Evolutionary conservation across 2,329 filamentous ascomycete species (phyloP).

Genomic region (Fusarium humuli): DNA sequence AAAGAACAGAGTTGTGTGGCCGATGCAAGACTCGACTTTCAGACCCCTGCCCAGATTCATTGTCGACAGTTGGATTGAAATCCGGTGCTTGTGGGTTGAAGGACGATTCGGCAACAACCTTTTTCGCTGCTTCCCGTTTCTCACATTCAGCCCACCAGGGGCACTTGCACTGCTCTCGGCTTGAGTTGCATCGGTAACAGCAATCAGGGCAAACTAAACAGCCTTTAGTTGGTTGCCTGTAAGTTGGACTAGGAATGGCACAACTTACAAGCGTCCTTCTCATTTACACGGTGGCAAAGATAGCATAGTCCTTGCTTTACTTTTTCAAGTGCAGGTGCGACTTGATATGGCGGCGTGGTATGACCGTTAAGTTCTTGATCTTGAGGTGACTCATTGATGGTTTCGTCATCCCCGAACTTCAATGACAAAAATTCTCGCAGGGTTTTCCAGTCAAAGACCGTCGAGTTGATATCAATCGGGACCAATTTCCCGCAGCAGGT

Average conservation of each 20-base stretch:
- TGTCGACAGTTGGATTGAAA: background rate
- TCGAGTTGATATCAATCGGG: constrained; percentile 5
- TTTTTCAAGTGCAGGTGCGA: background rate
- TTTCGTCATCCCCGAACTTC: background rate
- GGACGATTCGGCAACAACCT: background rate
- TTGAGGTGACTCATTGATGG: background rate
- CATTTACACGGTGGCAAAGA: background rate
- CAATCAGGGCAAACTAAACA: constrained; percentile 15
- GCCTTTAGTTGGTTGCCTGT: background rate
- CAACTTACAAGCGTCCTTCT: constrained; percentile 6
- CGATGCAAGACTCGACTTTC: background rate
- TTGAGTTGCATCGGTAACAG: constrained; percentile 10
- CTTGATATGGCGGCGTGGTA: background rate
- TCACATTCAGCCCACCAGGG: constrained; percentile 8
- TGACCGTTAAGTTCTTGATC: background rate
- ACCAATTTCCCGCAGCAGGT: background rate
- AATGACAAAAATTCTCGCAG: background rate
- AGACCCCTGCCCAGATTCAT: background rate
- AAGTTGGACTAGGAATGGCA: rapidly evolving
- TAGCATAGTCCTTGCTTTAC: background rate
- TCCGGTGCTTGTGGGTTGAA: background rate
- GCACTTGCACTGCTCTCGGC: background rate
- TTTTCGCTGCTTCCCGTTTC: background rate
- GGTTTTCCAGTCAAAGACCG: background rate
- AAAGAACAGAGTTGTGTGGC: background rate